Conservation (phyloP, 371 early-diverging fungal genomes). For the Basidiobolus meristosporus region DNA sequence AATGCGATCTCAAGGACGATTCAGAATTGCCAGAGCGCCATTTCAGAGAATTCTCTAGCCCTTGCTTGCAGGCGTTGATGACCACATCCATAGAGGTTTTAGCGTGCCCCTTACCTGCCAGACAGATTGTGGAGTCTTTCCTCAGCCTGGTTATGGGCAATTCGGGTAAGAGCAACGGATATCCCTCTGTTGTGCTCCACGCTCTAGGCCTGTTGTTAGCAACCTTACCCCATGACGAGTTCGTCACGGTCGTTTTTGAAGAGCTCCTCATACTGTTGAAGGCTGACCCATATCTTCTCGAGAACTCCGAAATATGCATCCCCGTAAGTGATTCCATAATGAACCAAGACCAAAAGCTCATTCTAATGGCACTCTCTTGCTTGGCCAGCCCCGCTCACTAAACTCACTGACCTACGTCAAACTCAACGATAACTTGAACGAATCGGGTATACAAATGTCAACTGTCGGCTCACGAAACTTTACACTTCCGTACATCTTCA, state of each 20-base stretch:
- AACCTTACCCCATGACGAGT: constrained; percentile 16
- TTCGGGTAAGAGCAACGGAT: constrained; percentile 18
- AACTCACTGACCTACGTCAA: background rate
- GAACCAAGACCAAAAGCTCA: background rate
- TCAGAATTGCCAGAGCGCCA: constrained; percentile 46
- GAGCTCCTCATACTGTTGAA: constrained; percentile 18
- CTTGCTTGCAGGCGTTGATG: constrained; percentile 37
- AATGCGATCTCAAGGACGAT: constrained; percentile 19
- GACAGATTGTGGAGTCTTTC: constrained; percentile 6
- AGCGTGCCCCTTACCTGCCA: constrained; percentile 20
- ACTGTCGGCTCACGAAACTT: background rate
- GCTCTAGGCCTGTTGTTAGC: constrained; percentile 21
- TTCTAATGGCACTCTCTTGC: background rate
- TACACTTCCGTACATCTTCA: constrained; percentile 16
- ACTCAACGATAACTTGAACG: background rate
- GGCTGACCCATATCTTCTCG: constrained; percentile 16
- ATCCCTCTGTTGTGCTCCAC: constrained; percentile 18
- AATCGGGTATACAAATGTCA: background rate
- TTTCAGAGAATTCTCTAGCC: constrained; percentile 60
- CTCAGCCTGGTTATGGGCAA: constrained; percentile 20
- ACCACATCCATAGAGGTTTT: constrained; percentile 49
- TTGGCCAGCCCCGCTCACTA: background rate
- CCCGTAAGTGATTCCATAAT: constrained; percentile 12
- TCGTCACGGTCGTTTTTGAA: constrained; percentile 16
- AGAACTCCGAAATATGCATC: constrained; percentile 23